Percentiles rank a stretch among this genome's conserved stretches.
Conservation (phyloP, 129 eudicot genomes). For the Scalesia atractyloides region DNA sequence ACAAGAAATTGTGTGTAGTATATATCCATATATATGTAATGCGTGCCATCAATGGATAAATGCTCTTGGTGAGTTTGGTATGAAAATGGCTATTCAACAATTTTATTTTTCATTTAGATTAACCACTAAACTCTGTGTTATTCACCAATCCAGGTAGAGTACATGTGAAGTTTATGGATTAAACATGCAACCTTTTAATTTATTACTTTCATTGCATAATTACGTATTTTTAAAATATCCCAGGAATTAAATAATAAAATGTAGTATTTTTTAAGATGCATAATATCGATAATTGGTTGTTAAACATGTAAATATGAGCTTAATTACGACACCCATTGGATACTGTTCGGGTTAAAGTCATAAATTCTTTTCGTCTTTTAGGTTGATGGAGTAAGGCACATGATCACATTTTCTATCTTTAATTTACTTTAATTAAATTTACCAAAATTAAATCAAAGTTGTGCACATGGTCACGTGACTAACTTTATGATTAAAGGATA, state of each 20-base stretch:
- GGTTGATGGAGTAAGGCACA: slow-evolving; percentile 48
- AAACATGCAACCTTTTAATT: neutral
- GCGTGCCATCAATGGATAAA: neutral
- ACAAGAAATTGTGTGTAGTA: slow-evolving; percentile 2
- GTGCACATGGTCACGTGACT: slow-evolving; percentile 43
- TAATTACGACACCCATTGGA: slow-evolving; percentile 21
- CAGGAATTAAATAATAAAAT: neutral
- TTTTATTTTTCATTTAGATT: neutral
- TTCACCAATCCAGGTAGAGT: slow-evolving; percentile 3
- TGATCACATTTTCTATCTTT: slow-evolving; percentile 33
- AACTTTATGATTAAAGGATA: slow-evolving; percentile 29
- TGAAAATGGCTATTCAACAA: neutral
- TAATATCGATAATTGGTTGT: neutral
- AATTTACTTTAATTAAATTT: slow-evolving; percentile 5
- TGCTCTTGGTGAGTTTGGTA: slow-evolving; percentile 16
- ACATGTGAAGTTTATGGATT: slow-evolving; percentile 3
- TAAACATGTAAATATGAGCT: no score
- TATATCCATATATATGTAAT: neutral
- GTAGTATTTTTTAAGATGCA: neutral
- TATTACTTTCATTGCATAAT: neutral
- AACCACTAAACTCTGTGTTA: slow-evolving; percentile 1
- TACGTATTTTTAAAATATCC: neutral
- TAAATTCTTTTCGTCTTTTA: slow-evolving; percentile 25
- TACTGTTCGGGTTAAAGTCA: slow-evolving; percentile 11
- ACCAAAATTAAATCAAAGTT: slow-evolving; percentile 20